Evolutionary conservation across 352 stramenopile genomes (phyloP), one percentile per base, ranked within the genome.

Genomic region (Phytophthora macrochlamydospora): DNA sequence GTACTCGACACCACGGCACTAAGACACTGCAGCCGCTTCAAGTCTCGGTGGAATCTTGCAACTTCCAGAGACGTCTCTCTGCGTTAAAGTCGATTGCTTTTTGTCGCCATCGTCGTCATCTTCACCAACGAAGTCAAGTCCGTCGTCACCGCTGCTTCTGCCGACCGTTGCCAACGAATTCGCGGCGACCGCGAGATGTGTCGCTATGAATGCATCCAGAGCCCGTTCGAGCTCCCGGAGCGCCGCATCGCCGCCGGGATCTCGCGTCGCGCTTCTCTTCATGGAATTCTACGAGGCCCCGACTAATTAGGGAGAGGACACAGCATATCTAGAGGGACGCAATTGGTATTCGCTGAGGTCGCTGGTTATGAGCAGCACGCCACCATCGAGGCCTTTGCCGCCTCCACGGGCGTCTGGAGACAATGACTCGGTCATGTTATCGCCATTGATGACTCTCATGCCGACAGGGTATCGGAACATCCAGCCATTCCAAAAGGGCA

Each of bases 381-480:
- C 62, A 29, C 33, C 68, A 18, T 62, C 43, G 52, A 55, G 56
- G 9, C 62, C 56, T 13, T 31, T 69, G 51, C 52, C 45, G 59
- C 38, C 55, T 51, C 29, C 64, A 37, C 37, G 58, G 56, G n/a
- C 56, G 51, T 38, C 56, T 28, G 55, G 35, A 5, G 66, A 70
- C 6, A 40, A 67, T 54, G 66, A 69, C 0, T 14, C 50, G 45
- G 58, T 70, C n/a, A 4, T 67, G 31, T 56, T 89, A 6, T 92
- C 83, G 1, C 83, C 83, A n/a, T 75, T 90, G 40, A 76, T 87
- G 30, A 76, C 83, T 31, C 59, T 89, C 1, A 55, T 90, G 37
- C 81, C 83, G 2, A 90, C 76, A 2, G 83, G 83, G 0, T 90
- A 90, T 56, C 79, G 81, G 42, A 79, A 90, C 52, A 78, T 92